Evolutionary conservation across 2,329 filamentous ascomycete species (phyloP).

Genomic region (Onygenales sp.): DNA sequence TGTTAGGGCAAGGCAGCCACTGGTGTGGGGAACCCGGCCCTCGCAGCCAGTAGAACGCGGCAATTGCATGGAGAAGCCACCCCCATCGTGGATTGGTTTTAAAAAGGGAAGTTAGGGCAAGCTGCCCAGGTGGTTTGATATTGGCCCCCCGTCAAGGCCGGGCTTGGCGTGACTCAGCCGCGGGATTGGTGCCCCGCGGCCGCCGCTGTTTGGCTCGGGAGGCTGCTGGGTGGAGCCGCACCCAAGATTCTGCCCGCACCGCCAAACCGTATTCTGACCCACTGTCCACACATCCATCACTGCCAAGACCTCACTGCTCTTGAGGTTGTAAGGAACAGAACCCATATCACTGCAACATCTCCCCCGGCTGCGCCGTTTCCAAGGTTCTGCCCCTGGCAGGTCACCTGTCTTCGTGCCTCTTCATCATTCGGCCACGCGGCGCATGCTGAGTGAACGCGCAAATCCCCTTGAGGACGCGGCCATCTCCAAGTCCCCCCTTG

Average conservation of each 20-base stretch:
- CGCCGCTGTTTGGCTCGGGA: neutral
- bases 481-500: neutral
- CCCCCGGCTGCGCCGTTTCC: no score
- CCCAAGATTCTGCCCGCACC: neutral
- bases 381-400: neutral
- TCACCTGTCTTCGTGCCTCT: neutral
- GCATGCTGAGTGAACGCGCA: neutral
- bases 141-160: no score
- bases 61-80: neutral
- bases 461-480: neutral
- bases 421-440: neutral
- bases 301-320: no score
- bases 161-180: neutral
- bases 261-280: neutral
- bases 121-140: neutral
- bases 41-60: slow-evolving; percentile 5
- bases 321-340: no score
- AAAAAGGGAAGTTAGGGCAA: no score
- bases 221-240: neutral
- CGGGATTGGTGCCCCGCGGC: neutral
- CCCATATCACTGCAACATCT: no score
- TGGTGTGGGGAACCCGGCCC: neutral
- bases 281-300: neutral
- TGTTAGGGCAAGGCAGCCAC: slow-evolving; percentile 6
- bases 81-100: no score